A percentile compares a stretch with the other conserved stretches of the same genome.
Evolutionary conservation across 1,284 basidiomycete species (phyloP).

Genomic region (Ceratobasidium sp.): DNA sequence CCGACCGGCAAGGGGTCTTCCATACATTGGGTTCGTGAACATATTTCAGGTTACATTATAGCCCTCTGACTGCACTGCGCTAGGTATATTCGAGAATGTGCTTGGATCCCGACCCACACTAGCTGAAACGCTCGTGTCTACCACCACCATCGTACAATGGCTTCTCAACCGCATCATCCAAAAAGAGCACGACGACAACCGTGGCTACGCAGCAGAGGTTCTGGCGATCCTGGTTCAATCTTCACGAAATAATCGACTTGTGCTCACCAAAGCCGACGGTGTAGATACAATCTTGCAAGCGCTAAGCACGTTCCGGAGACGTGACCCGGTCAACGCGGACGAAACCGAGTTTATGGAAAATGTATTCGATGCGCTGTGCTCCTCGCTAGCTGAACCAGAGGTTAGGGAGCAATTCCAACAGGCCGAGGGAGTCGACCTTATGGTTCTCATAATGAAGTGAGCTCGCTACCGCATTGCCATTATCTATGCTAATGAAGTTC

Average conservation of each 20-base stretch:
- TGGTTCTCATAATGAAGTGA: conserved; percentile 95
- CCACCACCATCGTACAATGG: conserved; percentile 81
- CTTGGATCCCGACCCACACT: conserved; percentile 82
- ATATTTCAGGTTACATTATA: conserved; percentile 46
- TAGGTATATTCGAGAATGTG: conserved; percentile 92
- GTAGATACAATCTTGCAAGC: conserved; percentile 80
- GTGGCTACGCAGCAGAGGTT: conserved; percentile 86
- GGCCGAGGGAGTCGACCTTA: conserved; percentile 95
- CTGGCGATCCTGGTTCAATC: conserved; percentile 87
- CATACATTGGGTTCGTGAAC: conserved; percentile 72
- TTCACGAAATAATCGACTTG: conserved; percentile 67
- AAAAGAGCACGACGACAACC: conserved; percentile 81
- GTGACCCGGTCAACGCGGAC: conserved; percentile 83
- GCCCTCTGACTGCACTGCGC: not conserved
- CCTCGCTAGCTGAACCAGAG: conserved; percentile 73
- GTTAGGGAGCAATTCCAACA: conserved; percentile 84
- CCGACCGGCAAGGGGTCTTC: conserved; percentile 88
- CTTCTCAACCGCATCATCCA: conserved; percentile 77
- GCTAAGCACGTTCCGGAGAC: conserved; percentile 83
- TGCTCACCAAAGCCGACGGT: conserved; percentile 72
- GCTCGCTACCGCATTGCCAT: conserved; percentile 46
- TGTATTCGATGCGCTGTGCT: conserved; percentile 87
- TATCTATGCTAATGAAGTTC: conserved; percentile 17
- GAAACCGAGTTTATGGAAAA: conserved; percentile 99
- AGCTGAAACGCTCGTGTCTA: conserved; percentile 69